Percentiles rank a stretch among this genome's conserved stretches.
Evolutionary conservation across 2,329 filamentous ascomycete species (phyloP).

Genomic region (Diplodia mutila): DNA sequence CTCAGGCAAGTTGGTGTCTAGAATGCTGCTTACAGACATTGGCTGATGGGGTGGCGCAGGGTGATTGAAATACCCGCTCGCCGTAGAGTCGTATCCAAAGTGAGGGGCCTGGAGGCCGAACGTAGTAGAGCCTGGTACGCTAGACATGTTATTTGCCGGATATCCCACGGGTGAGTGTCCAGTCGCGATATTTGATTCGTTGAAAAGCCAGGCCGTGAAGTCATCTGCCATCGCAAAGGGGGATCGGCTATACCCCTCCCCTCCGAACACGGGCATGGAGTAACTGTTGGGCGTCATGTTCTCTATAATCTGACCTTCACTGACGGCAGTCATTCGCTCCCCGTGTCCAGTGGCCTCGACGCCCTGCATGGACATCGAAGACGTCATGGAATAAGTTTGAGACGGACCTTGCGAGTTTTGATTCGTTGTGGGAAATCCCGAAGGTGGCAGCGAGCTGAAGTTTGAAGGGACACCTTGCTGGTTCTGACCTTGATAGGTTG

Average conservation of each 20-base stretch:
- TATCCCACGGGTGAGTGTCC: constrained; percentile 46
- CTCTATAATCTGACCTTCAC: constrained; percentile 47
- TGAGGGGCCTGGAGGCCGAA: constrained; percentile 55
- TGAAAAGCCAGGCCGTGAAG: constrained; percentile 84
- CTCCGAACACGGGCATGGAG: constrained; percentile 84
- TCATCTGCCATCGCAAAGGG: constrained; percentile 88
- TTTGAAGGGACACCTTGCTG: constrained; percentile 64
- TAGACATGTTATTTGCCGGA: constrained; percentile 37
- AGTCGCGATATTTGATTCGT: constrained; percentile 59
- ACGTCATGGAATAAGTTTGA: constrained; percentile 8
- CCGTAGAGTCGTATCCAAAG: constrained; percentile 54
- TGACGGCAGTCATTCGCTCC: constrained; percentile 41
- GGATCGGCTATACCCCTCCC: constrained; percentile 80
- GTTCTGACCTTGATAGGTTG: constrained; percentile 59
- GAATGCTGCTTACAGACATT: constrained; percentile 85
- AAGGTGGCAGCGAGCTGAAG: constrained; percentile 64
- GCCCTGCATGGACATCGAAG: constrained; percentile 37
- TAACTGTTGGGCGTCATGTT: constrained; percentile 54
- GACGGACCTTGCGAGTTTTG: constrained; percentile 33
- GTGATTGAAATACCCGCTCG: constrained; percentile 53
- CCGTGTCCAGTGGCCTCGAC: constrained; percentile 43
- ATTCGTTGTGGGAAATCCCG: constrained; percentile 53
- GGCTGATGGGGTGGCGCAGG: constrained; percentile 69
- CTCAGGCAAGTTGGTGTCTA: constrained; percentile 79
- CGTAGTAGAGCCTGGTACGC: constrained; percentile 44